Conservation (phyloP, 176 grass and related monocot genomes). For the Phoenix dactylifera region DNA sequence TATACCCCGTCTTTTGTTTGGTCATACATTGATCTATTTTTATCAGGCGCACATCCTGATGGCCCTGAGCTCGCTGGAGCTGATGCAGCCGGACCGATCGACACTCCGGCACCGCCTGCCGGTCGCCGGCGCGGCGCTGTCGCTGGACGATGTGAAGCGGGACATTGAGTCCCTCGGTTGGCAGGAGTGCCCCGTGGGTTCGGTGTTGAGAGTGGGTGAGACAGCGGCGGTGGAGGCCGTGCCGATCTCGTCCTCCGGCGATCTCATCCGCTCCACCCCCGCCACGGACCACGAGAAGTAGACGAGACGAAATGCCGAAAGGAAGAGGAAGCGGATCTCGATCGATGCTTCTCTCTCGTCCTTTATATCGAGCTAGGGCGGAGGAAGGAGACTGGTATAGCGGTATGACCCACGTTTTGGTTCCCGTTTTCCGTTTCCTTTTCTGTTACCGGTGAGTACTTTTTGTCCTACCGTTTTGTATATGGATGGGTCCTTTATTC, state of each 20-base stretch:
- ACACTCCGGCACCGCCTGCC: constrained; percentile 13
- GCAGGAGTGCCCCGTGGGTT: constrained; percentile 56
- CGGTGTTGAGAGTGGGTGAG: constrained; percentile 35
- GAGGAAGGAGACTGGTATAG: constrained; percentile 8
- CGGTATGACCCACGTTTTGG: too few relatives aligned
- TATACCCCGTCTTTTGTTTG: not conserved
- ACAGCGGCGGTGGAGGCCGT: constrained; percentile 18
- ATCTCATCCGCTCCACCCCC: too few relatives aligned
- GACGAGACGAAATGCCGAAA: not conserved
- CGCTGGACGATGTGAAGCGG: constrained; percentile 26
- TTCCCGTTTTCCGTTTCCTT: too few relatives aligned
- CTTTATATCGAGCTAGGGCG: not conserved
- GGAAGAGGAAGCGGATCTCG: constrained; percentile 13
- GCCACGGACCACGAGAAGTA: too few relatives aligned
- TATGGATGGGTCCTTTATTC: too few relatives aligned
- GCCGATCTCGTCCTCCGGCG: constrained; percentile 1
- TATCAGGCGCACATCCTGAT: constrained; percentile 34
- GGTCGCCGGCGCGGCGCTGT: constrained; percentile 13
- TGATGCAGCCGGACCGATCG: constrained; percentile 44
- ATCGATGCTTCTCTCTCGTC: too few relatives aligned
- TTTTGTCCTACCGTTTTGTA: too few relatives aligned
- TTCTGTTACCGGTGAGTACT: too few relatives aligned
- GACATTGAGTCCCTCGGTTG: constrained; percentile 52
- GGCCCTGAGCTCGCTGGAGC: constrained; percentile 34
- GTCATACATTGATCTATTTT: not conserved